Conservation (phyloP, 805 yeast species). For the Wickerhamomyces pijperi region DNA sequence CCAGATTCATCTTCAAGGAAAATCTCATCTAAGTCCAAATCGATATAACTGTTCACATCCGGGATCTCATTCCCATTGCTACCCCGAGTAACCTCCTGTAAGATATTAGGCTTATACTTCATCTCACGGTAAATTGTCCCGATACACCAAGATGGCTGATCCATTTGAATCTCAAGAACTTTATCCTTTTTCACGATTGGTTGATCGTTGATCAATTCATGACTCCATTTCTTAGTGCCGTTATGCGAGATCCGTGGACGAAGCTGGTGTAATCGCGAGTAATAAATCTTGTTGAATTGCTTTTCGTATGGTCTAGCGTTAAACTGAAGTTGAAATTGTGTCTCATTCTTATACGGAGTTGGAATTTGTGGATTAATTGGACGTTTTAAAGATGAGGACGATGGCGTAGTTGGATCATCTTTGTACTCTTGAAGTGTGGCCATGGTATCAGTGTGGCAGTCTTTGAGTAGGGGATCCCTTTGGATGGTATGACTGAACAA, state of each 20-base stretch:
- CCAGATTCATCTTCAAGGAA: constrained; percentile 93
- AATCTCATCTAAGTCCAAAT: constrained; percentile 44
- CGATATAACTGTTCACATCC: constrained; percentile 35
- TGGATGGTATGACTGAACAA: no score
- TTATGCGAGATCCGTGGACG: constrained; percentile 34
- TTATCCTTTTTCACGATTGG: constrained; percentile 29
- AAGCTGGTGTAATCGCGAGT: constrained; percentile 35
- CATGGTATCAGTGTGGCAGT: no score
- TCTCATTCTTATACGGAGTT: constrained; percentile 5
- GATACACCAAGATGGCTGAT: constrained; percentile 64
- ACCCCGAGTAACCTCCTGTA: constrained; percentile 60
- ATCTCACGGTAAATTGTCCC: constrained; percentile 83
- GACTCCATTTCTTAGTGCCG: constrained; percentile 47
- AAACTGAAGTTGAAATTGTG: constrained; percentile 11
- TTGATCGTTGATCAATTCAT: constrained; percentile 28
- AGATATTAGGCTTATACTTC: constrained; percentile 74
- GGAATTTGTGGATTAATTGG: no score
- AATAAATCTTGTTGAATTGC: constrained; percentile 52
- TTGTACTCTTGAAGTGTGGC: no score
- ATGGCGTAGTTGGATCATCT: no score
- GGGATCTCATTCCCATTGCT: constrained; percentile 31
- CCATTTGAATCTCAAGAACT: constrained; percentile 51
- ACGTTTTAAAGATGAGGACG: no score
- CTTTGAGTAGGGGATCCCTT: no score
- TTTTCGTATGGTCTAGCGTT: constrained; percentile 32